Conservation (phyloP, 164 flowering plant genomes). For the Chimonanthus salicifolius region DNA sequence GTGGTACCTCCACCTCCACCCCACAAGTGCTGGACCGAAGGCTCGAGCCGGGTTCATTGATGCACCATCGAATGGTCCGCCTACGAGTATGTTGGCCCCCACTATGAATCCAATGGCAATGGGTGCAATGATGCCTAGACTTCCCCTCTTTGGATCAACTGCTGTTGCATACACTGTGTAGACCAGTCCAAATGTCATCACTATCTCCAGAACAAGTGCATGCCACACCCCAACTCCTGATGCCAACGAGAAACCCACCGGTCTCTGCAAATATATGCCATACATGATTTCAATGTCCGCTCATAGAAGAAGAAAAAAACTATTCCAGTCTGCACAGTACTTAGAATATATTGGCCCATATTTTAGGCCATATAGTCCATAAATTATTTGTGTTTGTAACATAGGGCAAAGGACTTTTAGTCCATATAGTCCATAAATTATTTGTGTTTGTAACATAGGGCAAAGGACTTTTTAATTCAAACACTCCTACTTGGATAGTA, state of each 20-base stretch:
- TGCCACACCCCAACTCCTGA: conserved; percentile 52
- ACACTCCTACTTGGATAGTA: too few species aligned
- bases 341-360: too few species aligned
- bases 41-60: conserved; percentile 88
- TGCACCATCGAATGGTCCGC: conserved; percentile 78
- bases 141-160: conserved; percentile 67
- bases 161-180: conserved; percentile 85
- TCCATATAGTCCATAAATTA: too few species aligned
- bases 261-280: conserved; percentile 6
- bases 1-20: conserved; percentile 68
- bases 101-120: conserved; percentile 76
- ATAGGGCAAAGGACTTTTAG: too few species aligned
- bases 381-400: too few species aligned
- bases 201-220: conserved; percentile 71
- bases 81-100: conserved; percentile 71
- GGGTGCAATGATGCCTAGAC: conserved; percentile 61
- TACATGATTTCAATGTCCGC: too few species aligned
- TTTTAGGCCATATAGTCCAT: too few species aligned
- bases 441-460: too few species aligned
- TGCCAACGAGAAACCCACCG: conserved; percentile 35
- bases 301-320: too few species aligned
- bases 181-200: conserved; percentile 79
- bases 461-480: too few species aligned
- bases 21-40: conserved; percentile 70
- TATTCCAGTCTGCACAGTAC: too few species aligned